Percentiles rank a stretch among this genome's conserved stretches.
phyloP scores from a whole-genome alignment of 129 eudicot genomes.

The Deinandra increscens region DNA sequence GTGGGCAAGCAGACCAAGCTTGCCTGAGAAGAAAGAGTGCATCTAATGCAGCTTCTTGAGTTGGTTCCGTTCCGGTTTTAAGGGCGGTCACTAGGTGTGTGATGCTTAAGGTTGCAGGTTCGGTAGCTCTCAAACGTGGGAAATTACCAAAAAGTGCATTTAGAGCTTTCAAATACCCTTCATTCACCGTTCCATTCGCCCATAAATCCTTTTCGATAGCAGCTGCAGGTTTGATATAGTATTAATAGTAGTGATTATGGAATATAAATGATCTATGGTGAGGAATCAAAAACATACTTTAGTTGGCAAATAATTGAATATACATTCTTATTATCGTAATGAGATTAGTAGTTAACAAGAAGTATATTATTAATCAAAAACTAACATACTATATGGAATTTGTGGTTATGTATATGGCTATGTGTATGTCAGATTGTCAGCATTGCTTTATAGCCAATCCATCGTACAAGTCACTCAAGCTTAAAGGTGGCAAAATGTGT shows the following conservation, averaged over 20 bases:
- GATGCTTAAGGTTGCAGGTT: slow-evolving; percentile 96
- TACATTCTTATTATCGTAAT: slow-evolving; percentile 1
- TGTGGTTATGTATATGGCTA: background rate
- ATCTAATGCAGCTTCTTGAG: slow-evolving; percentile 99
- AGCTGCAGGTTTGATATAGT: slow-evolving; percentile 50
- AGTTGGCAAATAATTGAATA: background rate
- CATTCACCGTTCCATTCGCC: slow-evolving; percentile 92
- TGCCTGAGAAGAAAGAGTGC: slow-evolving; percentile 92
- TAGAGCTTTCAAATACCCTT: slow-evolving; percentile 88
- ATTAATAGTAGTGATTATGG: background rate
- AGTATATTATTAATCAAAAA: background rate
- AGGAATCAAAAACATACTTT: background rate
- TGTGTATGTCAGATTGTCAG: too few relatives aligned
- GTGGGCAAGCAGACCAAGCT: slow-evolving; percentile 99
- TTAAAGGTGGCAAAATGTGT: too few relatives aligned
- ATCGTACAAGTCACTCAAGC: too few relatives aligned
- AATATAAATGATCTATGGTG: background rate
- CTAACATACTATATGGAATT: background rate
- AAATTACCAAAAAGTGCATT: slow-evolving; percentile 91
- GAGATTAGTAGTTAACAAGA: background rate
- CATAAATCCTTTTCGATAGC: slow-evolving; percentile 94
- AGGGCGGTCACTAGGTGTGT: slow-evolving; percentile 93
- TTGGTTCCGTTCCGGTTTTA: slow-evolving; percentile 88
- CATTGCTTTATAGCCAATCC: too few relatives aligned
- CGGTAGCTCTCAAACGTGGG: slow-evolving; percentile 95